A percentile compares a stretch with the other conserved stretches of the same genome.
Conservation (phyloP, 352 stramenopile species). For the Phytophthora colocasiae region DNA sequence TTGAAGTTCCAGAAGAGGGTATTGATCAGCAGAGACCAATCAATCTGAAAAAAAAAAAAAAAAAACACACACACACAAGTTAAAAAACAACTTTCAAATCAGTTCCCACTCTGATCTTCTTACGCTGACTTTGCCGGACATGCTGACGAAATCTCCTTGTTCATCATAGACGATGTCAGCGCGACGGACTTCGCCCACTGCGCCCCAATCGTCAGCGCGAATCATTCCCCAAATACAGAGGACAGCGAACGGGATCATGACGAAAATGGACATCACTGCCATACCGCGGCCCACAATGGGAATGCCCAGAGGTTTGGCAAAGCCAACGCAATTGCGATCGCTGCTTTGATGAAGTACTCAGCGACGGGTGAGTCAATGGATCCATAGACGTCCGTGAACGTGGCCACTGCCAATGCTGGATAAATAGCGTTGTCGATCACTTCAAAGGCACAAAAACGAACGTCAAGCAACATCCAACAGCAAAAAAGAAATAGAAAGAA, state of each 20-base stretch:
- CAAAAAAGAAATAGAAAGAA: no score
- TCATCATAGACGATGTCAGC: conserved; percentile 46
- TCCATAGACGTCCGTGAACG: conserved; percentile 52
- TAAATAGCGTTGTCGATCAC: conserved; percentile 95
- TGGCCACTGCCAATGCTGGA: conserved; percentile 73
- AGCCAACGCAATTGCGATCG: conserved; percentile 48
- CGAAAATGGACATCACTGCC: conserved; percentile 82
- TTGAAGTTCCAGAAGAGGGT: conserved; percentile 97
- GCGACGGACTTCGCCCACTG: conserved; percentile 47
- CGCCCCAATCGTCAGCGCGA: conserved; percentile 40
- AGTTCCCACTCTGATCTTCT: not conserved
- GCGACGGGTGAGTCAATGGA: conserved; percentile 35
- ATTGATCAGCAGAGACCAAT: conserved; percentile 92
- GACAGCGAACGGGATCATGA: conserved; percentile 92
- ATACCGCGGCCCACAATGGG: conserved; percentile 82
- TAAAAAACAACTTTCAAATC: no score
- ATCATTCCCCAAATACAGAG: conserved; percentile 52
- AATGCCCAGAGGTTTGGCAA: conserved; percentile 46
- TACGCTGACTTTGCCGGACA: conserved; percentile 42
- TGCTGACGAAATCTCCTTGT: conserved; percentile 48
- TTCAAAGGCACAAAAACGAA: no score
- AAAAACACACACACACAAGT: not conserved
- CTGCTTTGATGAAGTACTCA: conserved; percentile 55
- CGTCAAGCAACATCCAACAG: no score
- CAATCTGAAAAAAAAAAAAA: conserved; percentile 28